Percentiles rank a stretch among this genome's conserved stretches.
phyloP scores from a whole-genome alignment of 176 grass and related monocot genomes.

The Aegilops bicornis region DNA sequence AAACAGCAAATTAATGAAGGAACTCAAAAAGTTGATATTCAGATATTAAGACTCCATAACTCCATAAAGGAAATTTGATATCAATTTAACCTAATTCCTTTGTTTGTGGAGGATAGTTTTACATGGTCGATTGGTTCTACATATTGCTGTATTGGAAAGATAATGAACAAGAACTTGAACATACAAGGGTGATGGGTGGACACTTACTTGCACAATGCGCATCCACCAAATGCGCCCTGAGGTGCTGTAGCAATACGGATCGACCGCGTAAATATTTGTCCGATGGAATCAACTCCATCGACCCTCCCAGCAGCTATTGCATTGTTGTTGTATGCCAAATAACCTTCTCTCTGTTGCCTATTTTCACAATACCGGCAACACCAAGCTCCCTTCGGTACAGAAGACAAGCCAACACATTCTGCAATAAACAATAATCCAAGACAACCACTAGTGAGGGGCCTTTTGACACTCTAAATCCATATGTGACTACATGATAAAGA shows the following conservation, averaged over 20 bases:
- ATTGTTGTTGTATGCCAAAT: slow-evolving; percentile 88
- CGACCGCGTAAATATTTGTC: slow-evolving; percentile 79
- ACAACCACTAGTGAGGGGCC: slow-evolving; percentile 9
- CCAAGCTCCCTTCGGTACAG: slow-evolving; percentile 63
- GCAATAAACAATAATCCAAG: slow-evolving; percentile 26
- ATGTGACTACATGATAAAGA: not conserved
- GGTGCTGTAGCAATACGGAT: slow-evolving; percentile 79
- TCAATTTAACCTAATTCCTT: not conserved
- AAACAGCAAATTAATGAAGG: slow-evolving; percentile 1
- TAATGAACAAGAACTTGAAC: not conserved
- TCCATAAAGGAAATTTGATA: slow-evolving; percentile 12
- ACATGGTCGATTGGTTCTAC: not conserved
- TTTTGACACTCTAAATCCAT: not conserved
- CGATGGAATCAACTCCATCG: slow-evolving; percentile 88
- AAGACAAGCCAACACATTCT: slow-evolving; percentile 80
- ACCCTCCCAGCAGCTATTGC: slow-evolving; percentile 94
- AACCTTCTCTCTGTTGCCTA: slow-evolving; percentile 83
- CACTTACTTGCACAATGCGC: slow-evolving; percentile 84
- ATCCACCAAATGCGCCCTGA: slow-evolving; percentile 69
- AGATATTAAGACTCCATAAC: slow-evolving; percentile 10
- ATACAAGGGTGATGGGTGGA: slow-evolving; percentile 13
- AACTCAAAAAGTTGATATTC: not conserved
- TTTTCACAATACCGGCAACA: slow-evolving; percentile 88
- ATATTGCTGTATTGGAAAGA: not conserved
- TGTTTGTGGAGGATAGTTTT: not conserved